Evolutionary conservation across 768 basidiomycete genomes (phyloP).

Genomic region (Asterophora lycoperdoides): DNA sequence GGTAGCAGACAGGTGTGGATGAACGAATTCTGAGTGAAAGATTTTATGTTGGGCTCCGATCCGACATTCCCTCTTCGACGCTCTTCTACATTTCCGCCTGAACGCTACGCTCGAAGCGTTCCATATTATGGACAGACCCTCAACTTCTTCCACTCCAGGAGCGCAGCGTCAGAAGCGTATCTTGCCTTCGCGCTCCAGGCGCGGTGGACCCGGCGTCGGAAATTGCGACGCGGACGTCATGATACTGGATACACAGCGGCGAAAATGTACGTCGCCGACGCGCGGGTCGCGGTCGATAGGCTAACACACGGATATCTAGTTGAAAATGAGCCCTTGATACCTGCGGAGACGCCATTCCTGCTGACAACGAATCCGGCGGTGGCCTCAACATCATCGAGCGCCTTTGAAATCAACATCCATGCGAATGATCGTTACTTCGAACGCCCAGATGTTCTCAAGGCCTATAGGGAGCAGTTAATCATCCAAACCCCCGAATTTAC

Average conservation of each 20-base stretch:
- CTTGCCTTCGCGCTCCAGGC: conserved; percentile 73
- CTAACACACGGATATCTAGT: conserved; percentile 35
- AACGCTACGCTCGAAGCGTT: conserved; percentile 4
- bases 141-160: conserved; percentile 29
- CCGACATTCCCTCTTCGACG: conserved; percentile 5
- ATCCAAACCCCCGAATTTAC: conserved; percentile 81
- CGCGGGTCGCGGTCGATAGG: conserved; percentile 1
- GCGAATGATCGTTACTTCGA: conserved; percentile 75
- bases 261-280: conserved; percentile 54
- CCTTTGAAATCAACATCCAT: conserved; percentile 47
- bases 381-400: conserved; percentile 38
- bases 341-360: conserved; percentile 58
- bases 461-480: conserved; percentile 60
- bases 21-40: too few species aligned
- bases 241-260: conserved; percentile 78
- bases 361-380: conserved; percentile 68
- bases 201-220: conserved; percentile 79
- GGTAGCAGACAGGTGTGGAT: neutral
- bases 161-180: conserved; percentile 68
- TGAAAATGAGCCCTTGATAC: conserved; percentile 70
- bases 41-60: neutral
- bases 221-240: conserved; percentile 75
- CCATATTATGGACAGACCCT: conserved; percentile 34
- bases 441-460: conserved; percentile 67
- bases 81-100: neutral